These are phyloP conservation scores for Hydrangea macrophylla DNA, from an alignment of 148 eudicot genomes.

Conservation along the genomic window DNA sequence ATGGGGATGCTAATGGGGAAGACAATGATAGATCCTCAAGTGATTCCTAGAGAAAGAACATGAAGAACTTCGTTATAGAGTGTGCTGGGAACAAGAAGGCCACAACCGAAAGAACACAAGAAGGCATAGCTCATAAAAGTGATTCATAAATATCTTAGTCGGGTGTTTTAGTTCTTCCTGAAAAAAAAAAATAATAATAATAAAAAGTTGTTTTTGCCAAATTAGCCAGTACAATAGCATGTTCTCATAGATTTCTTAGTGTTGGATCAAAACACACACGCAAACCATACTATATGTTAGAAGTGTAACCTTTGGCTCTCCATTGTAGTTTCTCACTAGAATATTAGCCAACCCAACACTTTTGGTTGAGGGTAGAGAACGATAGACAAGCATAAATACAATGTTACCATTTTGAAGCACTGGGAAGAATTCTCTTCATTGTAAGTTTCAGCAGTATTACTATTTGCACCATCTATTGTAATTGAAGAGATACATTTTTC, in stretches of 20 bases:
- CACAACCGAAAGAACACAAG: background rate
- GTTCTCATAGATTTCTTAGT: background rate
- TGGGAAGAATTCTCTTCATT: conserved; percentile 20
- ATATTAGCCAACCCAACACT: too few relatives aligned
- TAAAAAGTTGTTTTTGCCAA: too few relatives aligned
- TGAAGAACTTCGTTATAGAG: background rate
- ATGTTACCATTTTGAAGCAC: conserved; percentile 39
- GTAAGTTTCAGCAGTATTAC: conserved; percentile 27
- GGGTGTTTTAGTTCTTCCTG: background rate
- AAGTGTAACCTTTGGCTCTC: too few relatives aligned
- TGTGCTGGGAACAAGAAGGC: background rate
- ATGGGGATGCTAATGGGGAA: conserved; percentile 38
- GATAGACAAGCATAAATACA: background rate
- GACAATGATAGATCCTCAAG: conserved; percentile 34
- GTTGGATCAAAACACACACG: background rate
- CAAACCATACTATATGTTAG: too few relatives aligned
- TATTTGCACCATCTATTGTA: conserved; percentile 17
- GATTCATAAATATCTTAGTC: background rate
- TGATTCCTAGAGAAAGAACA: conserved; percentile 40
- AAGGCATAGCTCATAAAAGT: background rate
- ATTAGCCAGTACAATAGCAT: background rate
- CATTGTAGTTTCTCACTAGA: background rate
- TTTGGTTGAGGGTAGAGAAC: background rate
- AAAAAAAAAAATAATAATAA: too few relatives aligned
- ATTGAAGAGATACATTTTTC: conserved; percentile 22